These are phyloP conservation scores for Xylariaceae sp. DNA, from an alignment of 2,329 filamentous ascomycete genomes.

Conservation along the genomic window DNA sequence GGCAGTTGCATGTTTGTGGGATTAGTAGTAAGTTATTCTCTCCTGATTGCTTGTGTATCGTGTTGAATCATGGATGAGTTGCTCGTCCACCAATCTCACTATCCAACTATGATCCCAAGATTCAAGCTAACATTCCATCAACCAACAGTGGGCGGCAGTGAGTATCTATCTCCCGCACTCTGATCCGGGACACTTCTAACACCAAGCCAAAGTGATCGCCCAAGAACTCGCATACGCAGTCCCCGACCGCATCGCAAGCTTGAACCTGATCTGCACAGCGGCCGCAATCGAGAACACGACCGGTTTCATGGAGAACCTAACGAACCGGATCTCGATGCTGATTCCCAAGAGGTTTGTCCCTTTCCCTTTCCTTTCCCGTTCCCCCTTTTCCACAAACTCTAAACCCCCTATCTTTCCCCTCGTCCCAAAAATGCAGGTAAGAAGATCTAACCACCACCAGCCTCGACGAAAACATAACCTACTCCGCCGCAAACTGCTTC, in stretches of 20 bases:
- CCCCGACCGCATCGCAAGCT: slow-evolving; percentile 48
- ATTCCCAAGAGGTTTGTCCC: slow-evolving; percentile 53
- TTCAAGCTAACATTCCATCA: neutral
- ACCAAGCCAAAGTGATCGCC: slow-evolving; percentile 57
- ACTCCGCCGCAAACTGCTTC: slow-evolving; percentile 64
- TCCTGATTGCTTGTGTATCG: neutral
- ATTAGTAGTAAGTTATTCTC: slow-evolving; percentile 49
- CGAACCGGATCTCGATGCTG: slow-evolving; percentile 50
- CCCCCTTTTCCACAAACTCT: neutral
- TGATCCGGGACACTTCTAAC: neutral
- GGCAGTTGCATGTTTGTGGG: slow-evolving; percentile 62
- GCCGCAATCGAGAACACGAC: slow-evolving; percentile 56
- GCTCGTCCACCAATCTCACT: too few relatives aligned
- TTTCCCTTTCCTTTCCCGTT: neutral
- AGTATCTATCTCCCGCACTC: slow-evolving; percentile 5
- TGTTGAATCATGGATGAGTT: too few relatives aligned
- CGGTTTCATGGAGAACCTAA: slow-evolving; percentile 60
- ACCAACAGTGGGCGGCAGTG: slow-evolving; percentile 18
- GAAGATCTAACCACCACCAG: slow-evolving; percentile 24
- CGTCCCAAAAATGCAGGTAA: neutral
- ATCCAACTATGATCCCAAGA: slow-evolving; percentile 1
- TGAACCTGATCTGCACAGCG: slow-evolving; percentile 59
- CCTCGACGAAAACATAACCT: slow-evolving; percentile 59
- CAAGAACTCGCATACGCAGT: slow-evolving; percentile 65
- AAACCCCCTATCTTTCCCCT: neutral